phyloP scores from a whole-genome alignment of 495 filamentous ascomycete species.

The Tuber microsphaerosporum region DNA sequence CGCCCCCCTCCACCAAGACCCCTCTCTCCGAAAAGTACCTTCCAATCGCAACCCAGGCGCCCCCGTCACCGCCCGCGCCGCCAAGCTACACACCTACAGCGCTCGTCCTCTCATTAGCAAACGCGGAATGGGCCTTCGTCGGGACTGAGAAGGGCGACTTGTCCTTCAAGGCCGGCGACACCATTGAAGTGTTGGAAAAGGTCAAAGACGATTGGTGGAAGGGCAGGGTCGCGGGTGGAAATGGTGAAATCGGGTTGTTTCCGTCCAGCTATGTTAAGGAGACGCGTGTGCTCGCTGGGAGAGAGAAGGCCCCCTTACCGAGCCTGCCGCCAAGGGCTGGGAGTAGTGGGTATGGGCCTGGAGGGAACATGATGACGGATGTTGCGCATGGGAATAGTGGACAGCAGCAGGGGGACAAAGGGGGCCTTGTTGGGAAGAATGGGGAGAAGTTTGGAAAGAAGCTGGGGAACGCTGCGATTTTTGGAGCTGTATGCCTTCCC shows the following conservation, averaged over 20 bases:
- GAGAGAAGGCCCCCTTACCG: slow-evolving; percentile 21
- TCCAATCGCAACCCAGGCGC: slow-evolving; percentile 34
- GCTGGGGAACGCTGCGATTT: slow-evolving; percentile 61
- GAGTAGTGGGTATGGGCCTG: slow-evolving; percentile 22
- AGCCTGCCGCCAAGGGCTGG: slow-evolving; percentile 17
- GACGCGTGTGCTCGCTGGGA: slow-evolving; percentile 40
- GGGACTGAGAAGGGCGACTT: slow-evolving; percentile 73
- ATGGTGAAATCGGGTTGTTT: slow-evolving; percentile 81
- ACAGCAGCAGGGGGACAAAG: slow-evolving; percentile 39
- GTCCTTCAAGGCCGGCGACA: slow-evolving; percentile 65
- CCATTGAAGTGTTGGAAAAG: slow-evolving; percentile 72
- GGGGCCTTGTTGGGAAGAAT: slow-evolving; percentile 50
- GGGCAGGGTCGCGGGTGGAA: slow-evolving; percentile 66
- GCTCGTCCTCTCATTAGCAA: slow-evolving; percentile 59
- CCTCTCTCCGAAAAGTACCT: slow-evolving; percentile 33
- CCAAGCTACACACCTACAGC: slow-evolving; percentile 46
- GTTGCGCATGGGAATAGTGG: slow-evolving; percentile 25
- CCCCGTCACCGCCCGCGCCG: slow-evolving; percentile 43
- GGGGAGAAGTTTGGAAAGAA: slow-evolving; percentile 76
- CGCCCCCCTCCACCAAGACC: slow-evolving; percentile 39
- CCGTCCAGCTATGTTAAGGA: slow-evolving; percentile 75
- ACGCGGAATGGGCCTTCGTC: slow-evolving; percentile 75
- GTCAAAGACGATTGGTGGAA: slow-evolving; percentile 98
- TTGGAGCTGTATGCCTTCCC: slow-evolving; percentile 44
- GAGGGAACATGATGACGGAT: slow-evolving; percentile 41